Conservation (phyloP, 1,284 basidiomycete species). For the Cryptococcus wingfieldii region DNA sequence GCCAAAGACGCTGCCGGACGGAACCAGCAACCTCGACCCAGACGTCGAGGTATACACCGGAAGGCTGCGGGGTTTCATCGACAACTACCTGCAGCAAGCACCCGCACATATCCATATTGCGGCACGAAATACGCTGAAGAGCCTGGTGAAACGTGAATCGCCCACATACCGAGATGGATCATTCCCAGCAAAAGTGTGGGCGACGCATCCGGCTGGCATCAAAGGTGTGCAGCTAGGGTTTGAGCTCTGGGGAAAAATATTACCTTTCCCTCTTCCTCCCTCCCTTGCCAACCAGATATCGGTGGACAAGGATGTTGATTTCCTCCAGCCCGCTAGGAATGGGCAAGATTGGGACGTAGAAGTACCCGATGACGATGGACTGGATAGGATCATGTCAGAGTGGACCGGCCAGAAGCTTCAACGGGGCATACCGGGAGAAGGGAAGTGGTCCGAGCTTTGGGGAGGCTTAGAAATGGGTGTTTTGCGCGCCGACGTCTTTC, state of each 20-base stretch:
- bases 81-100: conserved; percentile 4
- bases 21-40: conserved; percentile 6
- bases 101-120: conserved; percentile 5
- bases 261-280: conserved; percentile 14
- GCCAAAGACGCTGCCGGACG: conserved; percentile 9
- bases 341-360: conserved; percentile 22
- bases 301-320: conserved; percentile 1
- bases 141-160: conserved; percentile 2
- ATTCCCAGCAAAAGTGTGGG: conserved; percentile 13
- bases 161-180: neutral
- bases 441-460: conserved; percentile 24
- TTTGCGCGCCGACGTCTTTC: conserved; percentile 30
- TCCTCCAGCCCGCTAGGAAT: conserved; percentile 8
- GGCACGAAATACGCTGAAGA: conserved; percentile 8
- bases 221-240: conserved; percentile 16
- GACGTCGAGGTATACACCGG: conserved; percentile 1
- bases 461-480: conserved; percentile 21
- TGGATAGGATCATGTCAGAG: conserved; percentile 19
- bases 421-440: conserved; percentile 9
- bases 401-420: conserved; percentile 26
- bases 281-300: conserved; percentile 1
- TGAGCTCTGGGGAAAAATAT: conserved; percentile 25
- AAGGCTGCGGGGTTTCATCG: conserved; percentile 7
- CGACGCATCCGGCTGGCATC: conserved; percentile 10
- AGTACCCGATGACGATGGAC: conserved; percentile 23